phyloP scores from a whole-genome alignment of 352 stramenopile species.

The Phytophthora sp. region DNA sequence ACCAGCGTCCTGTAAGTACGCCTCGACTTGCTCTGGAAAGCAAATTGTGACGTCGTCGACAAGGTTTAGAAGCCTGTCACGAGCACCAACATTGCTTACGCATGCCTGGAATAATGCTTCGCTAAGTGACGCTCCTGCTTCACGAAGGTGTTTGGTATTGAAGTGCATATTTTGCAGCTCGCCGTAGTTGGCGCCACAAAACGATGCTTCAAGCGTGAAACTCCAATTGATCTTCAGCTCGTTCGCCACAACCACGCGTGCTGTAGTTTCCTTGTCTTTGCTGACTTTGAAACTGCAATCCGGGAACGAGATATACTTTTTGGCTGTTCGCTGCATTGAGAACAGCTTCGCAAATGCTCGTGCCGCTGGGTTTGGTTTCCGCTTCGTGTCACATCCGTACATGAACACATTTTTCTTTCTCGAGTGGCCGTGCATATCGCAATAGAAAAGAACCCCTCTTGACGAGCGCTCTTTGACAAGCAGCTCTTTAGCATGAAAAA shows the following conservation, averaged over 20 bases:
- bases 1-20: conserved; percentile 44
- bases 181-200: conserved; percentile 82
- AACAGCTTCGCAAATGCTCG: conserved; percentile 79
- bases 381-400: conserved; percentile 94
- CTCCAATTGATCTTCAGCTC: conserved; percentile 78
- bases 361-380: conserved; percentile 73
- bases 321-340: conserved; percentile 66
- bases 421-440: conserved; percentile 93
- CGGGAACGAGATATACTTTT: conserved; percentile 65
- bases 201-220: conserved; percentile 90
- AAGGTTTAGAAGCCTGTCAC: conserved; percentile 37
- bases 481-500: conserved; percentile 86
- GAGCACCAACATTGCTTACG: conserved; percentile 39
- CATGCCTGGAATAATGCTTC: conserved; percentile 56
- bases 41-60: conserved; percentile 47
- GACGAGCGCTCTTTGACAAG: conserved; percentile 59
- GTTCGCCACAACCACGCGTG: conserved; percentile 81
- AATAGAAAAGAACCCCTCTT: conserved; percentile 83
- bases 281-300: conserved; percentile 88
- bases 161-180: conserved; percentile 71
- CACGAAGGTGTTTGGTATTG: conserved; percentile 58
- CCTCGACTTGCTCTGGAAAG: conserved; percentile 46
- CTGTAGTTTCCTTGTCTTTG: conserved; percentile 80
- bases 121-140: conserved; percentile 56
- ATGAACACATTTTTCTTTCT: conserved; percentile 95